A percentile compares a stretch with the other conserved stretches of the same genome.
phyloP scores from a whole-genome alignment of 129 eudicot species.

The Flaveria sonorensis region DNA sequence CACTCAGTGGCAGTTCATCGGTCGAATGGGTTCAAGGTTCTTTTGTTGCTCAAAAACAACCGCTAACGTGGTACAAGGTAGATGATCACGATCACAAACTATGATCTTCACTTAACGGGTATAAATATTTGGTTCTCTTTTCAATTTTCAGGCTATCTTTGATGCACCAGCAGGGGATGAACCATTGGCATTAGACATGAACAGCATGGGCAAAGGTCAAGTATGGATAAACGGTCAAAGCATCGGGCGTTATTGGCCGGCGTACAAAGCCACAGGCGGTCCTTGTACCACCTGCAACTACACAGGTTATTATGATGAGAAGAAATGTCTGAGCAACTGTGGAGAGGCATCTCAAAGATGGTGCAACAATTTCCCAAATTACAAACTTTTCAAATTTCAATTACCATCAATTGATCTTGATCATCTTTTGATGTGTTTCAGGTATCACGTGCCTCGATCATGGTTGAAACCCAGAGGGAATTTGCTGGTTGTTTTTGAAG shows the following conservation, averaged over 20 bases:
- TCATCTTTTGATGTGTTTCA: constrained; percentile 27
- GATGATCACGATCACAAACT: neutral
- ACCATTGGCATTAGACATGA: constrained; percentile 95
- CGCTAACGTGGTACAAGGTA: constrained; percentile 92
- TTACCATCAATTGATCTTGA: constrained; percentile 1
- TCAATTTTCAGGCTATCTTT: constrained; percentile 41
- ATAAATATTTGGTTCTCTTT: neutral
- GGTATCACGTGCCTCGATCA: constrained; percentile 96
- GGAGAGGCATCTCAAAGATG: constrained; percentile 98
- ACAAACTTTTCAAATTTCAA: neutral
- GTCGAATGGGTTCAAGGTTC: constrained; percentile 90
- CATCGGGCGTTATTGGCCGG: constrained; percentile 95
- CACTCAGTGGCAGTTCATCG: constrained; percentile 79
- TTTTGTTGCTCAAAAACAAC: constrained; percentile 63
- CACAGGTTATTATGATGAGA: constrained; percentile 81
- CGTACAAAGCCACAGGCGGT: constrained; percentile 80
- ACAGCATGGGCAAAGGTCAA: constrained; percentile 96
- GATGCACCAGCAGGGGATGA: constrained; percentile 80
- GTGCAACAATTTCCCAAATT: constrained; percentile 29
- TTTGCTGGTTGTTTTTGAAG: constrained; percentile 87
- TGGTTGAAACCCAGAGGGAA: constrained; percentile 90
- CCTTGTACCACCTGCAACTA: constrained; percentile 76
- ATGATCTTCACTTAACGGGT: neutral
- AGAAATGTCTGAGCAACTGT: constrained; percentile 77
- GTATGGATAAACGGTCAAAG: constrained; percentile 94